Evolutionary conservation across 768 basidiomycete genomes (phyloP), one percentile per base, ranked within the genome.

Genomic region (Cantharellus cinnabarinus): DNA sequence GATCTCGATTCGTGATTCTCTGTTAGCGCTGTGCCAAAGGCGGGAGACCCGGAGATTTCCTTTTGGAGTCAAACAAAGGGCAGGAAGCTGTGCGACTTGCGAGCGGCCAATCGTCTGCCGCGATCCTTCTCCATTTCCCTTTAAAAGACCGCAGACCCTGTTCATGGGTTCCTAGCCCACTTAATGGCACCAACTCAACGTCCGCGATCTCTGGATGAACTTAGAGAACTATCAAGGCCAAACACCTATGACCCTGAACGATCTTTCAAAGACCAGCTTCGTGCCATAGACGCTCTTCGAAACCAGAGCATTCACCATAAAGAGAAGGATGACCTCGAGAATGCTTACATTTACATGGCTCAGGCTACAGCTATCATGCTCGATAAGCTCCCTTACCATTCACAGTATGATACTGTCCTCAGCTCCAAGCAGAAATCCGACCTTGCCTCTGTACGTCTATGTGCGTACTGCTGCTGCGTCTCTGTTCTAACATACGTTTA

Each of bases 291-390:
- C 48, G 58, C 56, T 40, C 63, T 66, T 59, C 48, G 60, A 38
- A 56, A 53, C 37, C 41, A 64, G 51, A 63, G 48, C 41, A 50
- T 44, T n/a, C 39, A 60, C 40, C 59, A 61, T 48, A 53, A 37
- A 5, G 53, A 59, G 44, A 59, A 58, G 7, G 75, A 76, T 1
- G 80, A 89, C 67, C 71, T 80, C 54, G 83, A 88, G 66, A 71
- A 69, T n/a, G 83, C 81, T 1, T 89, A 87, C 67, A 73, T 88
- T 15, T 74, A 79, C 62, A 79, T 77, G 56, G 85, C 85, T 2
- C 78, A 74, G 61, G 83, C 85, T 4, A 85, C 85, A 0, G 85
- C 83, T 1, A 71, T 89, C 60, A 83, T 87, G 29, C 76, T 86
- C 5, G 85, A 89, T 71, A 81, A 78, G 63, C 71, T 89, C n/a